phyloP scores from a whole-genome alignment of 495 filamentous ascomycete genomes.

The Wilcoxina mikolae region DNA sequence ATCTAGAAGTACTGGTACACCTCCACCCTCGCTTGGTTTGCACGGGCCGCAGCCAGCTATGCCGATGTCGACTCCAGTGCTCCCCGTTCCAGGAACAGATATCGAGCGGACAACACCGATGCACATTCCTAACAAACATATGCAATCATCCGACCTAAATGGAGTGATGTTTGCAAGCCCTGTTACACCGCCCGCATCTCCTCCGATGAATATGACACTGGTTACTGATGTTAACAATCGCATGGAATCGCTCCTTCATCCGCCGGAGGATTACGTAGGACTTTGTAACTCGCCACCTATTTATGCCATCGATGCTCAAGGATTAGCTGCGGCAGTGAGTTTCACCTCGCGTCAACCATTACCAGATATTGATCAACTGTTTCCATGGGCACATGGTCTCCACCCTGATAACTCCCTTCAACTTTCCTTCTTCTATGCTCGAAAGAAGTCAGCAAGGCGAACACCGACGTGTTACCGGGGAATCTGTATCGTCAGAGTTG shows the following conservation, averaged over 20 bases:
- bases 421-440: conserved; percentile 69
- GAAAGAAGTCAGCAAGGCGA: conserved; percentile 53
- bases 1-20: conserved; percentile 1
- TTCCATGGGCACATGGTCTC: conserved; percentile 97
- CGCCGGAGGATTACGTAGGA: conserved; percentile 48
- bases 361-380: conserved; percentile 68
- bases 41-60: conserved; percentile 33
- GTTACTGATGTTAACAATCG: conserved; percentile 18
- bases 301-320: conserved; percentile 55
- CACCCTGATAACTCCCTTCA: conserved; percentile 81
- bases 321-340: conserved; percentile 56
- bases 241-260: conserved; percentile 57
- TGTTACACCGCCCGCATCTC: conserved; percentile 54
- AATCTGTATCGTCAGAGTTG: conserved; percentile 77
- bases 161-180: conserved; percentile 46
- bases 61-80: conserved; percentile 27
- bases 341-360: conserved; percentile 60
- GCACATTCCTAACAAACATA: conserved; percentile 77
- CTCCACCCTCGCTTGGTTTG: not conserved
- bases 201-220: conserved; percentile 34
- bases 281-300: conserved; percentile 46
- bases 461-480: conserved; percentile 58
- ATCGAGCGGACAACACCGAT: conserved; percentile 29
- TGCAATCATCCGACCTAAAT: conserved; percentile 70
- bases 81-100: conserved; percentile 1